Percentiles rank a stretch among this genome's conserved stretches.
Conservation (phyloP, 805 yeast species). For the Wickerhamomyces bisporus region DNA sequence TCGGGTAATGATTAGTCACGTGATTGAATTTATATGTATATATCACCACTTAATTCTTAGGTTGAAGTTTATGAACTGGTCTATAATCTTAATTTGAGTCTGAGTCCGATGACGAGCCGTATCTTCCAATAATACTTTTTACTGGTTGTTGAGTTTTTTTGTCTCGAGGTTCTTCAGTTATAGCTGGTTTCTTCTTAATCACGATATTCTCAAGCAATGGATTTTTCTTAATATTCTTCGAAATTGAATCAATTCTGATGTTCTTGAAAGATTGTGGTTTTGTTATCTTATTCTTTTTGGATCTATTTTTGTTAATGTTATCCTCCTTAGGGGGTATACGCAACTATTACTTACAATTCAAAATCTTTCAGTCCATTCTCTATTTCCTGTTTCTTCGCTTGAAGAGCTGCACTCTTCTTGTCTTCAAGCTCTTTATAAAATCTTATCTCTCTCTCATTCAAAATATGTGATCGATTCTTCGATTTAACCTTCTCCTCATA, state of each 20-base stretch:
- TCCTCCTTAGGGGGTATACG: constrained; percentile 4
- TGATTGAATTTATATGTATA: no score
- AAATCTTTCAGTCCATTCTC: constrained; percentile 15
- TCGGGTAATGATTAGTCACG: no score
- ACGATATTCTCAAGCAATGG: not conserved
- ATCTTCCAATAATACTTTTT: no score
- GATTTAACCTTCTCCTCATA: constrained; percentile 20
- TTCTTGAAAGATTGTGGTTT: not conserved
- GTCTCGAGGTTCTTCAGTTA: no score
- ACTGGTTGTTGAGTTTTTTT: no score
- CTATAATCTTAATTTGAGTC: no score
- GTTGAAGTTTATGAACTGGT: no score
- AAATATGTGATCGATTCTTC: constrained; percentile 15
- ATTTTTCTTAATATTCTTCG: not conserved
- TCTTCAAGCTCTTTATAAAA: constrained; percentile 14
- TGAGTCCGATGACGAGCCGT: no score
- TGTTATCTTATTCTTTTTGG: constrained; percentile 5
- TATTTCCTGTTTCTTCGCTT: constrained; percentile 13
- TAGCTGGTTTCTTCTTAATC: no score
- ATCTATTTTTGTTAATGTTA: not conserved
- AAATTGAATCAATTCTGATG: not conserved
- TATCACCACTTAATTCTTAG: no score
- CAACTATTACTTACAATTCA: constrained; percentile 15
- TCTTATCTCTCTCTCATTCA: constrained; percentile 16
- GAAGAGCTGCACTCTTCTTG: constrained; percentile 8